Percentiles rank a stretch among this genome's conserved stretches.
These are phyloP conservation scores for Chalaropsis ovoidea DNA, from an alignment of 2,329 filamentous ascomycete species.

Conservation along the genomic window DNA sequence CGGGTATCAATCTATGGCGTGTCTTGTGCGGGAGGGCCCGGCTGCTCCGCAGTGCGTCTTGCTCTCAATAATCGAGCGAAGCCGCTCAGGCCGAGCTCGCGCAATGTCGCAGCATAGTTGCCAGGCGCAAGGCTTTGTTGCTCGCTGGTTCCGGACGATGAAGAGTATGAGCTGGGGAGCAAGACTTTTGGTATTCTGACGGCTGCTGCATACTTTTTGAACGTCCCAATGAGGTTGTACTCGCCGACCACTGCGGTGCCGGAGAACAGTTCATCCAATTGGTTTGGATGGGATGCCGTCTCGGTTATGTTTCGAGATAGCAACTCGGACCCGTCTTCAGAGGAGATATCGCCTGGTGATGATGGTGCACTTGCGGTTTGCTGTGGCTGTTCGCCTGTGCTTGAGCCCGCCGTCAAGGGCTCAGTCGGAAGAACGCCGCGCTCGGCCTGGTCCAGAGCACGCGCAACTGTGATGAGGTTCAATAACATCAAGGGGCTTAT, in stretches of 20 bases:
- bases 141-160: not conserved
- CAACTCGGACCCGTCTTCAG: conserved; percentile 13
- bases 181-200: conserved; percentile 17
- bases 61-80: conserved; percentile 17
- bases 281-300: conserved; percentile 10
- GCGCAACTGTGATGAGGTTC: conserved; percentile 18
- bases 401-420: not conserved
- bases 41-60: conserved; percentile 9
- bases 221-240: conserved; percentile 44
- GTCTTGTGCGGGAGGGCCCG: not conserved
- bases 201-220: conserved; percentile 20
- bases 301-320: conserved; percentile 1
- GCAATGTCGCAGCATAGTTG: conserved; percentile 19
- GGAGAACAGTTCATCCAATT: conserved; percentile 39
- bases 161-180: not conserved
- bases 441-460: conserved; percentile 20
- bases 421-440: conserved; percentile 10
- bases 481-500: conserved; percentile 20
- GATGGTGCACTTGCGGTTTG: conserved; percentile 10
- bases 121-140: conserved; percentile 13
- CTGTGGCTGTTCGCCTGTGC: not conserved
- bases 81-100: conserved; percentile 16
- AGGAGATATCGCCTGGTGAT: conserved; percentile 1
- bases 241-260: conserved; percentile 47
- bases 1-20: conserved; percentile 16